A percentile compares a stretch with the other conserved stretches of the same genome.
These are phyloP conservation scores for Pseudopediastrum boryanum DNA, from an alignment of 139 green algal species.

Conservation along the genomic window DNA sequence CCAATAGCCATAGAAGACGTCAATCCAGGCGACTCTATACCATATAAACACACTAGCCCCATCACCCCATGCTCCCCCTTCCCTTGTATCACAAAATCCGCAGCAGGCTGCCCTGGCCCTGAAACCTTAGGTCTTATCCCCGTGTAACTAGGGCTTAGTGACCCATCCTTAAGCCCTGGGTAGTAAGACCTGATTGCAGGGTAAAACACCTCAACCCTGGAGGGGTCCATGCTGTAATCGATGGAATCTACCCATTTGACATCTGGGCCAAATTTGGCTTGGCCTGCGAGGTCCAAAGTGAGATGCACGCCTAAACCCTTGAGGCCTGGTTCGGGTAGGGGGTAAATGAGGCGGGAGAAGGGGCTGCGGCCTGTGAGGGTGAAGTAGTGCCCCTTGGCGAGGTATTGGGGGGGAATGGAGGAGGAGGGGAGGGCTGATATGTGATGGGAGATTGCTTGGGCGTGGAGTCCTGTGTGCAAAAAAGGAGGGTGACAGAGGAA, in stretches of 20 bases:
- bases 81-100: conserved; percentile 73
- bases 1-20: conserved; percentile 77
- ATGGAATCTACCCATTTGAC: conserved; percentile 82
- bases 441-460: conserved; percentile 42
- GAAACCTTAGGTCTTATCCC: conserved; percentile 69
- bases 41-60: conserved; percentile 80
- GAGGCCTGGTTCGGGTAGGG: conserved; percentile 75
- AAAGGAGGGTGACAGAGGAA: not conserved
- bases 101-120: conserved; percentile 57
- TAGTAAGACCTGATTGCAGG: conserved; percentile 78
- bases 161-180: conserved; percentile 65
- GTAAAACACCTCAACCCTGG: conserved; percentile 63
- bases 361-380: conserved; percentile 46
- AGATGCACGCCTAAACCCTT: conserved; percentile 91
- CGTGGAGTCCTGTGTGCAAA: conserved; percentile 28
- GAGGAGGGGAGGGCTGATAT: conserved; percentile 44
- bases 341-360: conserved; percentile 87
- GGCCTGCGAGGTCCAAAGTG: conserved; percentile 84
- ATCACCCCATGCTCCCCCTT: conserved; percentile 56
- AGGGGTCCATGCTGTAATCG: conserved; percentile 58
- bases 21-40: conserved; percentile 89
- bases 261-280: conserved; percentile 88
- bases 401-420: conserved; percentile 55
- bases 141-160: conserved; percentile 69
- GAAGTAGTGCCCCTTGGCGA: conserved; percentile 76